phyloP scores from a whole-genome alignment of 179 eudicot species.

The Silene vulgaris region DNA sequence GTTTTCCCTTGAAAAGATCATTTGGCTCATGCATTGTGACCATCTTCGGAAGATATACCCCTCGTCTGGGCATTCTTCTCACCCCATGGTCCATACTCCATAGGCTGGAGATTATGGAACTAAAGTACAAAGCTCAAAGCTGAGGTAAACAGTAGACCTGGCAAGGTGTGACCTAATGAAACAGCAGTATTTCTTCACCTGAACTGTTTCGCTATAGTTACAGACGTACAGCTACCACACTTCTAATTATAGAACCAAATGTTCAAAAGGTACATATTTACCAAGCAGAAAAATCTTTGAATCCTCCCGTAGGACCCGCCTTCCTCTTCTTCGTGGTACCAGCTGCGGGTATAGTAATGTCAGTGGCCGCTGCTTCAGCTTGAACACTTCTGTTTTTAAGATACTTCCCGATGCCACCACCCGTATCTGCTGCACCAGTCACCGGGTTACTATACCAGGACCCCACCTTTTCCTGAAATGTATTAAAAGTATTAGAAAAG shows the following conservation, averaged over 20 bases:
- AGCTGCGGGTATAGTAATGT: slow-evolving; percentile 29
- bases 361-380: slow-evolving; percentile 36
- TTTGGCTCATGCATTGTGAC: too few species aligned
- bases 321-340: slow-evolving; percentile 63
- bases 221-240: slow-evolving; percentile 1
- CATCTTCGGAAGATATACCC: too few species aligned
- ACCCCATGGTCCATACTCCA: not conserved
- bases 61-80: too few species aligned
- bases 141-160: not conserved
- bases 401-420: slow-evolving; percentile 81
- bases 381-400: slow-evolving; percentile 49
- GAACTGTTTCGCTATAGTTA: slow-evolving; percentile 14
- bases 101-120: not conserved
- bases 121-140: too few species aligned
- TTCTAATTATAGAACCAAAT: slow-evolving; percentile 1
- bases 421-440: slow-evolving; percentile 42
- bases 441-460: slow-evolving; percentile 97
- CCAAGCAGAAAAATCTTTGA: slow-evolving; percentile 80
- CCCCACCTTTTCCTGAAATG: slow-evolving; percentile 76
- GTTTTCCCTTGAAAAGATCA: too few species aligned
- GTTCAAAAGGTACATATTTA: slow-evolving; percentile 24
- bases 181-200: slow-evolving; percentile 1
- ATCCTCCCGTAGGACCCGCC: slow-evolving; percentile 32
- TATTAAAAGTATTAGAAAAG: not conserved
- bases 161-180: not conserved